Base-by-base conservation (phyloP, 2,329 filamentous ascomycete species). In the Penicillium glabrum region DNA sequence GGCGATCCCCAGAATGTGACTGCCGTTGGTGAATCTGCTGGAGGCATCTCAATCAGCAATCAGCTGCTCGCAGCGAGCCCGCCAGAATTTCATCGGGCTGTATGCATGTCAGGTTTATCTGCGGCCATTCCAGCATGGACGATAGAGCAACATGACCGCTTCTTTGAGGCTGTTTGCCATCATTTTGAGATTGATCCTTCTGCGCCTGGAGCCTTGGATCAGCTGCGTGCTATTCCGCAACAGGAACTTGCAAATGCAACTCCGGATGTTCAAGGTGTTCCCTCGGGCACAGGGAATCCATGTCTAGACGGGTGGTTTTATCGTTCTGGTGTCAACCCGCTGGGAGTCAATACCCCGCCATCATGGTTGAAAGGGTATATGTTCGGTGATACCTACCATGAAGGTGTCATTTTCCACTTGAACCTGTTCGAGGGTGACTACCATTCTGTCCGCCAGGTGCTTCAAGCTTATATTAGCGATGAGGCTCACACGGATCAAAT, bases 1-100 rank as follows among this genome's bases (percentile, higher is more conserved):
- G 74, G 74, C 11, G 69, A 76, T 56, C 55, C 68, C 2, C 50
- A 65, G 1, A 67, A 68, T 11, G 67, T 76, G 53, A 69, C 68
- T 29, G 61, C 70, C 8, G 60, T 69, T 0, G 67, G 67, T 11
- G 66, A 70, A 47, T 69, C 67, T 6, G 67, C 67, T 13, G 67
- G 67, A 14, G 66, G 61, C 0, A 69, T 69, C 9, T 69, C 67
- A 1, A 66, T 70, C 19, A 64, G 60, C 35, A 67, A 67, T 43
- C 67, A 70, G 19, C 56, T 70, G 9, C 49, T 51, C 10, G 58
- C 65, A 5, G 54, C 58, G 3, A 51, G 48, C 1, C 66, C 65
- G 6, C 54, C 67, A 2, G 27, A 41, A 7, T 69, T 69, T 29
- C 62, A 63, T 41, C 66, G 61, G 19, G 66, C 64, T 1, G 58